Base-by-base conservation (phyloP, 1,139 yeast species). In the Debaryomycetaceae sp. region DNA sequence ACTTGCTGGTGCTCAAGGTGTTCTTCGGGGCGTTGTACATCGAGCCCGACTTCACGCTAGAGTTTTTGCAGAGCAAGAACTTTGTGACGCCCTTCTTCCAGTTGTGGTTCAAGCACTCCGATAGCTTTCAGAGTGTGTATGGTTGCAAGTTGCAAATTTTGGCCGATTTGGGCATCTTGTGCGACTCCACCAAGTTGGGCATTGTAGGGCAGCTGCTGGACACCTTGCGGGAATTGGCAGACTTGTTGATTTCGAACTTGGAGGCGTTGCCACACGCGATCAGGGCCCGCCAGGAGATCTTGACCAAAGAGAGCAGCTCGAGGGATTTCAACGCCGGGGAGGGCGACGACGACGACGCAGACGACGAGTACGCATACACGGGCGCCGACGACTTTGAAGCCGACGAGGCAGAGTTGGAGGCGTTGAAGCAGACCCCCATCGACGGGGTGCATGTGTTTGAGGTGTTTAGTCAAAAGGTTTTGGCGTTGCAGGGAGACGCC, bases 111-210 rank as follows among this genome's bases (percentile, higher is more conserved):
- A 60, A 66, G 39, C 56, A 71, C 42, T 59, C 67, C 22, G 62
- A 53, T 19, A 66, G 64, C 39, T 67, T 71, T 54, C 70, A 64
- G 40, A 71, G 77, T 46, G 79, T 73, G 13, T 73, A 72, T 39
- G 80, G 78, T 16, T 63, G 77, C 40, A 75, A 74, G 45, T 53
- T 74, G 27, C 78, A 75, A 48, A 64, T 71, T 4, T 51, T 73
- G 45, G 63, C 75, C 1, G 47, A 61, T 20, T 46, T 62, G 34
- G 41, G 65, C 3, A 49, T 68, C 16, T 39, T 65, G 11, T 45
- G 52, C 31, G 58, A 53, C 31, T 49, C 56, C 10, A 18, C 33
- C 9, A 55, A 52, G 14, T 44, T 61, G 23, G 25, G 8, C 9
- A 23, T 18, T 7, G 40, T 49, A 16, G 53, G 59, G 12, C 46